These are phyloP conservation scores for Lentithecium fluviatile DNA, from an alignment of 495 filamentous ascomycete species.

Conservation along the genomic window DNA sequence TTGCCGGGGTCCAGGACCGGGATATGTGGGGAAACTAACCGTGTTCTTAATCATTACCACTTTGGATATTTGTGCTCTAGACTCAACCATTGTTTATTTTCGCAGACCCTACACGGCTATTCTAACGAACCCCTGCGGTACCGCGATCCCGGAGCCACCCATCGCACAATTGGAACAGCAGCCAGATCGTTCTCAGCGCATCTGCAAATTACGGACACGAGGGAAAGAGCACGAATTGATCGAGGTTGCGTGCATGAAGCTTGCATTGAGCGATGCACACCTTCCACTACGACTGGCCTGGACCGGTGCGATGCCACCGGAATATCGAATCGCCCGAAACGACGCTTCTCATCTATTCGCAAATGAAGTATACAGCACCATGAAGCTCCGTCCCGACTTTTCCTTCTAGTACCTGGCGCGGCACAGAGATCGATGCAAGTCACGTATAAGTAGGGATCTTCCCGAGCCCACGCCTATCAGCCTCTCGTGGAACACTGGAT, in stretches of 20 bases:
- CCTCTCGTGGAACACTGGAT: neutral
- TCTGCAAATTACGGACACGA: conserved; percentile 3
- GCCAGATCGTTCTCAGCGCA: conserved; percentile 4
- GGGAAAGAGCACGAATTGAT: conserved; percentile 3
- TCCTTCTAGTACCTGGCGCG: conserved; percentile 2
- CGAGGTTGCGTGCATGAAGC: too few relatives aligned
- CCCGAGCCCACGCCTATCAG: neutral
- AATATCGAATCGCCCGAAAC: conserved; percentile 21
- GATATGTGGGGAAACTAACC: conserved; percentile 18
- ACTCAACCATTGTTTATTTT: conserved; percentile 12
- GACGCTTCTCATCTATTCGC: conserved; percentile 26
- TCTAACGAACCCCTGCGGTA: neutral
- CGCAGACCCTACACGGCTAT: conserved; percentile 13
- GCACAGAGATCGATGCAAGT: neutral
- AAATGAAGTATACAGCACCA: conserved; percentile 32
- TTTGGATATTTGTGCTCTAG: conserved; percentile 28
- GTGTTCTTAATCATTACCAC: conserved; percentile 19
- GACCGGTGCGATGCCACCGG: conserved; percentile 8
- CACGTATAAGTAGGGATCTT: conserved; percentile 28
- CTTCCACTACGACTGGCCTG: neutral
- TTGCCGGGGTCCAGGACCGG: conserved; percentile 17
- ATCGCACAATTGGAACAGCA: conserved; percentile 13
- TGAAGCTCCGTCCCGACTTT: conserved; percentile 10
- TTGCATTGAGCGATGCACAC: too few relatives aligned
- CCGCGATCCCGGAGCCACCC: conserved; percentile 27